Base-by-base conservation (phyloP, 225 moss, liverwort and hornwort species). In the Neckera pumila region DNA sequence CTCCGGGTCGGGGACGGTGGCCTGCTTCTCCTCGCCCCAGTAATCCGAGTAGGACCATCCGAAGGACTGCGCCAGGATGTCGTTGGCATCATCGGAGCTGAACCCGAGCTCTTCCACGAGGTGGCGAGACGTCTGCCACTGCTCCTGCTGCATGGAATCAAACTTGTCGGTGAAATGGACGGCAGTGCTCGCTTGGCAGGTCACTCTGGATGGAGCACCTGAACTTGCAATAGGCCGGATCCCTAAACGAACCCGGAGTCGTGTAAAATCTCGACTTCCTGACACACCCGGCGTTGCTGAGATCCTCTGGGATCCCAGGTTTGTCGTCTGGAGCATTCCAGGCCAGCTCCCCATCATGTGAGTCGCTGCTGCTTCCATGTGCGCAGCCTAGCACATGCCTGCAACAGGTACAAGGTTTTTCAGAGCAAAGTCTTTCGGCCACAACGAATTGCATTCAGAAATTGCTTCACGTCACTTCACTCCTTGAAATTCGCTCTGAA, bases 11-110 rank as follows among this genome's bases (percentile, higher is more conserved):
- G 96, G 98, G 8, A 97, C 56, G 22, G 91, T 96, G 77, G 95
- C 90, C 85, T 91, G 92, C 88, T 90, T 92, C 87, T 92, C 95
- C 86, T 98, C 98, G 64, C 93, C 96, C 96, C 98, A 98, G 80
- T 90, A 98, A 21, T 93, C 93, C 49, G 98, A 98, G n/a, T 93
- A 93, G 19, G 95, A 92, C 96, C 98, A 98, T 23, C 98, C 96
- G 89, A 96, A 98, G 45, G 96, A 96, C 91, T 90, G 96, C 43
- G 94, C 95, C 69, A 98, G 91, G 85, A 98, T 88, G 80, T 89
- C 91, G 81, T 95, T 91, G 70, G 96, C 93, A 19, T 95, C 98
- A 22, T 96, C 95, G 30, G 86, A 7, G 54, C 54, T 89, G 86
- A 96, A 95, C 33, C 98, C 96, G 36, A 97, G 71, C 42, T 91